phyloP scores from a whole-genome alignment of 2,329 filamentous ascomycete genomes.

The Aspergillus brunneoviolaceus region DNA sequence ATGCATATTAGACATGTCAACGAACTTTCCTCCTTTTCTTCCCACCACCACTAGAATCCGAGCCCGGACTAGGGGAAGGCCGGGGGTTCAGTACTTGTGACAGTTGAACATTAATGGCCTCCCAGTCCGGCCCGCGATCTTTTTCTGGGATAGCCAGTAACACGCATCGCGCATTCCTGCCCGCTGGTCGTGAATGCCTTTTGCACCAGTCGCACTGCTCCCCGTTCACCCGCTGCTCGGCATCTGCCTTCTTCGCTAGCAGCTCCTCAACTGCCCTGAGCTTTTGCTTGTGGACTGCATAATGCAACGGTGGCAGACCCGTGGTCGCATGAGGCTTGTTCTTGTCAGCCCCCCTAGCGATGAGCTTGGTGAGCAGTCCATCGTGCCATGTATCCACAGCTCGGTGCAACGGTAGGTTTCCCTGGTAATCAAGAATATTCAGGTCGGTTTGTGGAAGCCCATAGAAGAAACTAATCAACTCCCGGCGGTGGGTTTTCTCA shows the following conservation, averaged over 20 bases:
- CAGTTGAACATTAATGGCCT: not conserved
- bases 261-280: not conserved
- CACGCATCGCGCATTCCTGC: not conserved
- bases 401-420: conserved; percentile 3
- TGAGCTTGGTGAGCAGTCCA: not conserved
- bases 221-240: not conserved
- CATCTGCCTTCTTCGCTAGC: not conserved
- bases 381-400: not conserved
- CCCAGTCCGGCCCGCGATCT: not conserved
- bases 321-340: not conserved
- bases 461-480: not conserved
- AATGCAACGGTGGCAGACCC: conserved; percentile 1
- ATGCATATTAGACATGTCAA: no score
- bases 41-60: no score
- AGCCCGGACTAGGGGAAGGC: no score
- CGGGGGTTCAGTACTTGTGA: not conserved
- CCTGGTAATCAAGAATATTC: not conserved
- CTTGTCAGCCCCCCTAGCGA: not conserved
- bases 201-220: not conserved
- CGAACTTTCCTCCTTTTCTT: no score
- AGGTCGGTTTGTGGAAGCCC: not conserved
- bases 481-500: not conserved
- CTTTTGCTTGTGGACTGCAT: not conserved
- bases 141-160: not conserved
- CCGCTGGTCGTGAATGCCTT: not conserved